Conservation (phyloP, 2,329 filamentous ascomycete species). For the Ustilaginoidea virens region DNA sequence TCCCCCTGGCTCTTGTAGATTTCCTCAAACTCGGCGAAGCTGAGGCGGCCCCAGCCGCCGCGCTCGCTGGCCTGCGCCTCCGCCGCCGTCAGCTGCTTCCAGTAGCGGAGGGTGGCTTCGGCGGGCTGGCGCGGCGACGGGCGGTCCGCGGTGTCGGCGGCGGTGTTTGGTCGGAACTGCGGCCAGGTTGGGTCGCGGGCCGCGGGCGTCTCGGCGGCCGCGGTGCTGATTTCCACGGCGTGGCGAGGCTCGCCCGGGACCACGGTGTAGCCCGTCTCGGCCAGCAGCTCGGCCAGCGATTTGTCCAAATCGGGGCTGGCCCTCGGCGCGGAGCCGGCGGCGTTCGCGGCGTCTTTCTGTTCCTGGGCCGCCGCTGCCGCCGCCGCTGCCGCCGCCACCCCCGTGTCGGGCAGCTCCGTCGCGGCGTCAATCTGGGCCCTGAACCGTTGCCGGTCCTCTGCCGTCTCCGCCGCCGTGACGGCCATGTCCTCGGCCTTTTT, state of each 20-base stretch:
- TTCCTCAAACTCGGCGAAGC: constrained; percentile 62
- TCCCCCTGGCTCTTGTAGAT: constrained; percentile 56
- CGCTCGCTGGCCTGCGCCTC: constrained; percentile 54
- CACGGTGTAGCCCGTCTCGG: constrained; percentile 28
- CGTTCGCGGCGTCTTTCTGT: neutral
- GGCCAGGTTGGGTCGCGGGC: constrained; percentile 48
- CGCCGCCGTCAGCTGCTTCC: constrained; percentile 43
- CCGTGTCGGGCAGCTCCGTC: constrained; percentile 14
- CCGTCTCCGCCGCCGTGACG: constrained; percentile 49
- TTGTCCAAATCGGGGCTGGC: no score
- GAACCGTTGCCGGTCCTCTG: constrained; percentile 42
- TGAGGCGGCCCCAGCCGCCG: constrained; percentile 69
- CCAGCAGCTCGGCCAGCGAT: constrained; percentile 22
- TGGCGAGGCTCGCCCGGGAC: constrained; percentile 16
- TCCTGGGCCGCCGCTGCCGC: constrained; percentile 6
- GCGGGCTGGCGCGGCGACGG: constrained; percentile 9
- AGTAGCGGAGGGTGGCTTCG: constrained; percentile 23
- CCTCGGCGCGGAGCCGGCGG: no score
- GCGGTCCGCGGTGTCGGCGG: constrained; percentile 8
- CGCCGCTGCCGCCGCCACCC: neutral
- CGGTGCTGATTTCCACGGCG: constrained; percentile 17
- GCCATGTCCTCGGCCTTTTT: constrained; percentile 64
- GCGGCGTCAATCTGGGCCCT: constrained; percentile 30
- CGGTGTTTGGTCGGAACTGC: constrained; percentile 48
- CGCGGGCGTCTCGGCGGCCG: constrained; percentile 7